A percentile compares a stretch with the other conserved stretches of the same genome.
phyloP scores from a whole-genome alignment of 1,284 basidiomycete genomes.

The Erythrobasidium hasegawianum region DNA sequence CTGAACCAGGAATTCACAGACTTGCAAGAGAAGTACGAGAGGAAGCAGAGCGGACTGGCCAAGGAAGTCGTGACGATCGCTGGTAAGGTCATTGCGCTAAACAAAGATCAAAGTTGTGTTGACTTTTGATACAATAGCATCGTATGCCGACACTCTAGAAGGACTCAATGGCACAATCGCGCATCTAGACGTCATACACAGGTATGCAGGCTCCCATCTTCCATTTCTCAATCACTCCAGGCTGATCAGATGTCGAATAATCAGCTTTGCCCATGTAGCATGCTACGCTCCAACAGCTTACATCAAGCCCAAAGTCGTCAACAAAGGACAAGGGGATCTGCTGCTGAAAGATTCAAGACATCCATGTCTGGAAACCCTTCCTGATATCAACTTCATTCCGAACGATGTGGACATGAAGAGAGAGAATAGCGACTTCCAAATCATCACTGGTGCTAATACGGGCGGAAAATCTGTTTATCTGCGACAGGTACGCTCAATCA shows the following conservation, averaged over 20 bases:
- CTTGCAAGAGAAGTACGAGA: constrained; percentile 64
- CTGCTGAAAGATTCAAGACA: constrained; percentile 80
- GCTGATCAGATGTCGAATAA: not conserved
- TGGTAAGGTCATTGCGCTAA: constrained; percentile 55
- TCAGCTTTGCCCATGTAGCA: constrained; percentile 83
- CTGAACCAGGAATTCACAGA: constrained; percentile 72
- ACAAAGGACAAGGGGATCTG: constrained; percentile 74
- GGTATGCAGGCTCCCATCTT: constrained; percentile 54
- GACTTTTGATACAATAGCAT: constrained; percentile 39
- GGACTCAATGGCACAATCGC: constrained; percentile 82
- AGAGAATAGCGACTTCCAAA: constrained; percentile 51
- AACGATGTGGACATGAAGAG: constrained; percentile 90
- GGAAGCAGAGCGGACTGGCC: constrained; percentile 76
- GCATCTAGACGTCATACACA: constrained; percentile 84
- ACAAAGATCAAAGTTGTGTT: not conserved
- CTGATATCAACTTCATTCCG: constrained; percentile 90
- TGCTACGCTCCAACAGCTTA: constrained; percentile 81
- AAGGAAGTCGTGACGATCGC: constrained; percentile 92
- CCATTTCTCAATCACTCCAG: not conserved
- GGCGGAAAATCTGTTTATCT: constrained; percentile 88
- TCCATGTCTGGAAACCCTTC: constrained; percentile 94
- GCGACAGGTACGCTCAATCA: constrained; percentile 57
- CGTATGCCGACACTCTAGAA: constrained; percentile 87
- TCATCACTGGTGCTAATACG: constrained; percentile 61
- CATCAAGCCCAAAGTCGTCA: constrained; percentile 70